Percentiles rank a stretch among this genome's conserved stretches.
These are phyloP conservation scores for Didymella keratinophila DNA, from an alignment of 2,329 filamentous ascomycete species.

Conservation along the genomic window DNA sequence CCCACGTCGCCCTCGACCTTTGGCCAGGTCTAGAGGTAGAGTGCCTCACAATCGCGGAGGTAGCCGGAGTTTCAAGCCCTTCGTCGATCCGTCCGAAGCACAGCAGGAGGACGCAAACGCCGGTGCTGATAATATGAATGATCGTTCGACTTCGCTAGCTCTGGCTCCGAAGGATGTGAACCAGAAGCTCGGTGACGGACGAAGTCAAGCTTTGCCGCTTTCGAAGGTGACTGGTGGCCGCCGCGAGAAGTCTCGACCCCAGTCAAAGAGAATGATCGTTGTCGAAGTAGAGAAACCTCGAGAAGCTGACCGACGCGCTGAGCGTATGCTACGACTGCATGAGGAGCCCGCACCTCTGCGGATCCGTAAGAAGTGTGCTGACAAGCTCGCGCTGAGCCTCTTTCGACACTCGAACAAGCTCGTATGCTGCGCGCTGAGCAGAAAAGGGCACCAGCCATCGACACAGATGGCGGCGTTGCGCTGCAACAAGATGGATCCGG, in stretches of 20 bases:
- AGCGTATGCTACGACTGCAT: background rate
- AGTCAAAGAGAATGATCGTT: background rate
- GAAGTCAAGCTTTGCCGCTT: background rate
- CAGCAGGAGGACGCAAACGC: background rate
- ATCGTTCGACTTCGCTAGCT: no score
- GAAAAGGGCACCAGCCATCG: background rate
- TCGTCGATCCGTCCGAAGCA: background rate
- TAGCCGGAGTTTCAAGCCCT: background rate
- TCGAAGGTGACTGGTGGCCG: background rate
- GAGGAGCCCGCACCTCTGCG: constrained; percentile 6
- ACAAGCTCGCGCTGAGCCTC: background rate
- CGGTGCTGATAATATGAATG: background rate
- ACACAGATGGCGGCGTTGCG: background rate
- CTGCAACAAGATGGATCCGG: background rate
- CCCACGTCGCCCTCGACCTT: constrained; percentile 5
- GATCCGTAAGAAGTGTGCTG: background rate
- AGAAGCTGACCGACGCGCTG: background rate
- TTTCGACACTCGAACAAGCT: background rate
- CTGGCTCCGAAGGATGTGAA: background rate
- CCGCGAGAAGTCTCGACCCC: background rate
- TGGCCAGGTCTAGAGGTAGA: background rate
- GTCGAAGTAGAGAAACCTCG: background rate
- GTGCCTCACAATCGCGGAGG: background rate
- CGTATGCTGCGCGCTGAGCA: background rate
- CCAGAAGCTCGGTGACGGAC: background rate